Percentiles rank a stretch among this genome's conserved stretches.
phyloP scores from a whole-genome alignment of 306 rosid genomes.

The Vachellia collinsii region DNA sequence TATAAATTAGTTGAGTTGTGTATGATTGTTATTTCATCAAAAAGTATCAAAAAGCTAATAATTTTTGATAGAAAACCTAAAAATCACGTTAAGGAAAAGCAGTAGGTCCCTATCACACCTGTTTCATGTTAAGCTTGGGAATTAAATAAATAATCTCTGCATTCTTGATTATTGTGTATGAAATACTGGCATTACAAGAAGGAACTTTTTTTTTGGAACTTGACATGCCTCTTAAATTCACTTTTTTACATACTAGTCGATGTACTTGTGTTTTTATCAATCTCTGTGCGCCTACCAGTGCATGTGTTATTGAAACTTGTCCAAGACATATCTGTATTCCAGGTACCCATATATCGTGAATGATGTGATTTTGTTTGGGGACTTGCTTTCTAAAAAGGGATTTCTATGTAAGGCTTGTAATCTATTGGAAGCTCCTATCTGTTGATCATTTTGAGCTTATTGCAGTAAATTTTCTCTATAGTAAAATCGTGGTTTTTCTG shows the following conservation, averaged over 20 bases:
- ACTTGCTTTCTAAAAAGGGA: background rate
- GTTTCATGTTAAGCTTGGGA: background rate
- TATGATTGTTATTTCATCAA: background rate
- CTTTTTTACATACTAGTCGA: background rate
- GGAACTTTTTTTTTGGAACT: background rate
- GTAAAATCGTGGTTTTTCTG: background rate
- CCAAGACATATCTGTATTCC: background rate
- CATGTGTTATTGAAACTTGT: background rate
- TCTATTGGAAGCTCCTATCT: background rate
- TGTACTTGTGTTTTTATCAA: background rate
- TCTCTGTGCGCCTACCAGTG: background rate
- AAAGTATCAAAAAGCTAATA: background rate
- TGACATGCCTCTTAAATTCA: background rate
- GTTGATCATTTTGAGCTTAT: slow-evolving; percentile 27
- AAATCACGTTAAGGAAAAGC: background rate
- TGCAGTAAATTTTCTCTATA: background rate
- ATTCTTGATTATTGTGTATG: background rate
- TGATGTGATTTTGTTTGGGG: background rate
- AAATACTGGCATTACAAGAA: slow-evolving; percentile 3
- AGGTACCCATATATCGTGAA: background rate
- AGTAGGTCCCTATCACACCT: background rate
- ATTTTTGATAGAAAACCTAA: background rate
- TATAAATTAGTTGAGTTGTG: background rate
- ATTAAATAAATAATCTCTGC: background rate
- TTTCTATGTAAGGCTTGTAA: background rate